Base-by-base conservation (phyloP, 768 basidiomycete genomes). In the Auriscalpium vulgare region DNA sequence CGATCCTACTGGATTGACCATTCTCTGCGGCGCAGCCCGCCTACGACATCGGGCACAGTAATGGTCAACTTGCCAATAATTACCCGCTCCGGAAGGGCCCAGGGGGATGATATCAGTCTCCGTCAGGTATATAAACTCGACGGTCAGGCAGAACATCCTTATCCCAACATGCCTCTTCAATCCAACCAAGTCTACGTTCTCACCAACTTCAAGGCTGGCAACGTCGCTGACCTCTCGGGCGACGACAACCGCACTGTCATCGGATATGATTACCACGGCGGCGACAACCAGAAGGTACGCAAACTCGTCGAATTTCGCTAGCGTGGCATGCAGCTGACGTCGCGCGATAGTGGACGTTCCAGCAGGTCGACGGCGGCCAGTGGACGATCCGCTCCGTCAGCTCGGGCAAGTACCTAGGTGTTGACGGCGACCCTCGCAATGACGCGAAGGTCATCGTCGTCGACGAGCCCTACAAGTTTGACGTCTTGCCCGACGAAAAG, bases 191-290 rank as follows among this genome's bases (percentile, higher is more conserved):
- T 62, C 0, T 84, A 79, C 69, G 71, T 60, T 36, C 72, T 85
- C 61, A 69, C 65, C 43, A 85, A 85, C 67, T 73, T 67, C 62
- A 76, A 80, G 66, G 70, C 74, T 8, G 75, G 74, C 3, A 84
- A 77, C 5, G 78, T 74, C 29, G 59, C 83, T 23, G 82, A 85
- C 62, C 72, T 84, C 55, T 84, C 82, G 16, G 80, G 75, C 3
- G 69, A 56, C 8, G 81, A 84, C 63, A 73, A 78, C 56, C 64
- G 47, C 8, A 72, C 78, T 50, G 72, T 83, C 63, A 79, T 78
- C 37, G 82, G 83, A 5, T 82, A 69, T 59, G 63, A 68, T 8
- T 63, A 55, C 48, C 70, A 80, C 60, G 63, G 68, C 9, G 76
- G 75, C 8, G 63, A 66, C 10, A 84, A 83, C 60, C 83, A 84